Conservation (phyloP, 2,329 filamentous ascomycete species). For the Colletotrichum viniferum region DNA sequence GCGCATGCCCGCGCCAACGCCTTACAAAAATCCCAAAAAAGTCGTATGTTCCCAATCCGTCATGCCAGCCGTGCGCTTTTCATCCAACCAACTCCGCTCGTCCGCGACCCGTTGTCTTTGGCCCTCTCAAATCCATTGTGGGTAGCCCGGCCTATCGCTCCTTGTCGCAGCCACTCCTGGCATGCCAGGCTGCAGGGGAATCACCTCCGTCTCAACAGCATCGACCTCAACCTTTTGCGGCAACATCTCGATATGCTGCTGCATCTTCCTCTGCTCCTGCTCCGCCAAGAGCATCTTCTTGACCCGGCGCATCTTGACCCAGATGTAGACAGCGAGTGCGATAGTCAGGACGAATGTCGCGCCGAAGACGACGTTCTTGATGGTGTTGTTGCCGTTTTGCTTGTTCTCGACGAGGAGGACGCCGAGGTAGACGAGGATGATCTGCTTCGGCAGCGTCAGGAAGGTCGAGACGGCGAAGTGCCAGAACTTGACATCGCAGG, state of each 20-base stretch:
- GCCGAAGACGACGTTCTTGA: constrained; percentile 38
- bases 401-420: constrained; percentile 36
- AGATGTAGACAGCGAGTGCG: constrained; percentile 39
- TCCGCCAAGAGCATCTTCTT: constrained; percentile 38
- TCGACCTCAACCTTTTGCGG: not conserved
- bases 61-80: not conserved
- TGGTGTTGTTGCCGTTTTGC: constrained; percentile 28
- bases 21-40: not conserved
- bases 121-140: constrained; percentile 15
- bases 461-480: constrained; percentile 42
- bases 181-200: not conserved
- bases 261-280: constrained; percentile 28
- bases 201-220: not conserved
- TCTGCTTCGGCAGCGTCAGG: constrained; percentile 44
- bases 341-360: constrained; percentile 38
- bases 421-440: constrained; percentile 45
- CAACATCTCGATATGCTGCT: not conserved
- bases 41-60: not conserved
- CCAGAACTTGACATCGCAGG: constrained; percentile 46
- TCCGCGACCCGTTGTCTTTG: not conserved
- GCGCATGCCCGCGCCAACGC: not conserved
- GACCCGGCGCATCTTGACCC: constrained; percentile 36
- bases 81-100: not conserved
- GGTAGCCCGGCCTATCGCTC: not conserved
- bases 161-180: not conserved